phyloP scores from a whole-genome alignment of 305 asterid species.

The Plantago coronopus region DNA sequence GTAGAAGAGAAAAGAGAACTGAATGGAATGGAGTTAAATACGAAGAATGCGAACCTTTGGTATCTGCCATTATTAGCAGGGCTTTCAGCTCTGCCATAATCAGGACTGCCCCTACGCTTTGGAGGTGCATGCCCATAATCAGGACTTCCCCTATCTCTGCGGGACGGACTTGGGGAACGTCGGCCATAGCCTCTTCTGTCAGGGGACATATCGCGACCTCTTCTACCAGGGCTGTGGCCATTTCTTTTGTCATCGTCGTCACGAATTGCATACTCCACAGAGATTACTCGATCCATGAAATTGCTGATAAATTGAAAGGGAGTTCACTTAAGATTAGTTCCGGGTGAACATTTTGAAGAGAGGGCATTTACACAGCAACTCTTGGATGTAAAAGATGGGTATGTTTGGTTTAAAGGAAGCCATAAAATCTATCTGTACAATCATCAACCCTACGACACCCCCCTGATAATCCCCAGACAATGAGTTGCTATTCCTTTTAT shows the following conservation, averaged over 20 bases:
- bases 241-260: conserved; percentile 77
- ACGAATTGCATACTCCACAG: conserved; percentile 77
- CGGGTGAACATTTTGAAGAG: background rate
- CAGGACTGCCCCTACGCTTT: conserved; percentile 54
- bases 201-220: conserved; percentile 69
- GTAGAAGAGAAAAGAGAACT: background rate
- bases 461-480: no score
- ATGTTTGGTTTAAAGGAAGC: background rate
- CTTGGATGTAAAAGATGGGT: background rate
- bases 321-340: conserved; percentile 16
- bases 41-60: conserved; percentile 37
- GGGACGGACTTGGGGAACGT: conserved; percentile 73
- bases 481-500: no score
- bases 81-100: conserved; percentile 53
- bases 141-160: conserved; percentile 86
- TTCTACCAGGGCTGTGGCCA: conserved; percentile 71
- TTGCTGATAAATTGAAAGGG: conserved; percentile 41
- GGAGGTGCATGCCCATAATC: conserved; percentile 89
- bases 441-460: no score
- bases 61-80: conserved; percentile 52
- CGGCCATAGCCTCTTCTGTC: conserved; percentile 62
- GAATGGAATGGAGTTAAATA: background rate
- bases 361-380: background rate
- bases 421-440: no score
- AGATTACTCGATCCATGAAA: conserved; percentile 80